These are phyloP conservation scores for Massarina eburnea DNA, from an alignment of 2,329 filamentous ascomycete species.

Conservation along the genomic window DNA sequence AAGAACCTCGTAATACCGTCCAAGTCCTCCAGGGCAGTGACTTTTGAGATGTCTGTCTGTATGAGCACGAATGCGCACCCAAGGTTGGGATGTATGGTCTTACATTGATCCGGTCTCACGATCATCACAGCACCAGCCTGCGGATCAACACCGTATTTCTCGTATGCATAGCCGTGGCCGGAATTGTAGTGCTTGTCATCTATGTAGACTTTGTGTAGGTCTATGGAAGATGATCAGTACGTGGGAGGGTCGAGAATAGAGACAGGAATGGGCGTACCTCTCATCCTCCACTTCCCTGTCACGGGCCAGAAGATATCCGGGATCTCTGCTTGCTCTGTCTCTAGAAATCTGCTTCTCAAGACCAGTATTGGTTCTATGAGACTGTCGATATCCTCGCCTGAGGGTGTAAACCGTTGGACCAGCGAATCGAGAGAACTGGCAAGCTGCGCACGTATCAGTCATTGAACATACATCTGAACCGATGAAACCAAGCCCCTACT, in stretches of 20 bases:
- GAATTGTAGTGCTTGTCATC: constrained; percentile 59
- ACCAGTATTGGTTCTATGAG: constrained; percentile 62
- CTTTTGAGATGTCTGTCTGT: background rate
- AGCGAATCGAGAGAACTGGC: constrained; percentile 27
- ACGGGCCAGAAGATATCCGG: constrained; percentile 59
- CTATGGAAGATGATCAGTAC: constrained; percentile 34
- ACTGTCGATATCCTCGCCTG: constrained; percentile 51
- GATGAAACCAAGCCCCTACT: constrained; percentile 2
- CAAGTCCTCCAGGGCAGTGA: background rate
- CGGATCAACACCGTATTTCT: constrained; percentile 55
- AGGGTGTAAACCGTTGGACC: constrained; percentile 48
- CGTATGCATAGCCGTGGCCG: constrained; percentile 60
- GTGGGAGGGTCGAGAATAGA: background rate
- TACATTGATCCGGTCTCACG: constrained; percentile 64
- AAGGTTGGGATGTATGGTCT: constrained; percentile 22
- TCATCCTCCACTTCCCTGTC: constrained; percentile 58
- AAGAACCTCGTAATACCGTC: too few species aligned
- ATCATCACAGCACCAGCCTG: constrained; percentile 47
- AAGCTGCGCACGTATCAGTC: constrained; percentile 15
- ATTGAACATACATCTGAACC: background rate
- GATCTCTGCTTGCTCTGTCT: constrained; percentile 56
- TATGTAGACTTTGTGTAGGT: constrained; percentile 62
- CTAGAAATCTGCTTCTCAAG: constrained; percentile 50
- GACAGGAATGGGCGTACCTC: constrained; percentile 44
- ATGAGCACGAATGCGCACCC: too few species aligned